Percentiles rank a stretch among this genome's conserved stretches.
These are phyloP conservation scores for Kregervanrija delftensis DNA, from an alignment of 805 yeast species.

Conservation along the genomic window DNA sequence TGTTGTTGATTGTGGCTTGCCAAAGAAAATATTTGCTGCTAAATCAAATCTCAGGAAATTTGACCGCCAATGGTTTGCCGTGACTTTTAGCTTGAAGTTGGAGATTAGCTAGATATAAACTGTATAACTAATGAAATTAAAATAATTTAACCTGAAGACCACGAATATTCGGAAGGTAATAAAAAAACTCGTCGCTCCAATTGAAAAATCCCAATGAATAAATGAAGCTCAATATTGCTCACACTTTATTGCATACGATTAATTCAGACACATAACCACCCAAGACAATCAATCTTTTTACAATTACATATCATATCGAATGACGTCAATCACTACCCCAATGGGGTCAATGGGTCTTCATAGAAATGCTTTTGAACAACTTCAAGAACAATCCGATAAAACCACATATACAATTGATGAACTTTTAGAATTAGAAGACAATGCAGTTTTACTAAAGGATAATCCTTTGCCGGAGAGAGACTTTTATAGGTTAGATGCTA, in stretches of 20 bases:
- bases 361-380: not conserved
- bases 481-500: slow-evolving; percentile 22
- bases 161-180: too few species aligned
- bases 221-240: too few species aligned
- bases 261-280: too few species aligned
- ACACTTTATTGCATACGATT: too few species aligned
- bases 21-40: slow-evolving; percentile 42
- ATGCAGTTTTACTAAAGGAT: slow-evolving; percentile 14
- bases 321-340: too few species aligned
- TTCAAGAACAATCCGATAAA: slow-evolving; percentile 6
- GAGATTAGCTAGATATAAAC: slow-evolving; percentile 1
- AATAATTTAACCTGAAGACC: not conserved
- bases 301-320: too few species aligned
- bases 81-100: slow-evolving; percentile 17
- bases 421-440: slow-evolving; percentile 8
- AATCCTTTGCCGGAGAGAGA: slow-evolving; percentile 14
- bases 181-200: too few species aligned
- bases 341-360: too few species aligned
- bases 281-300: too few species aligned
- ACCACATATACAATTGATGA: slow-evolving; percentile 13
- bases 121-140: not conserved
- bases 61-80: slow-evolving; percentile 30
- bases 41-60: slow-evolving; percentile 41
- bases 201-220: too few species aligned
- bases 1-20: slow-evolving; percentile 66